phyloP scores from a whole-genome alignment of 2,329 filamentous ascomycete genomes.

The Paraphoma sp. region DNA sequence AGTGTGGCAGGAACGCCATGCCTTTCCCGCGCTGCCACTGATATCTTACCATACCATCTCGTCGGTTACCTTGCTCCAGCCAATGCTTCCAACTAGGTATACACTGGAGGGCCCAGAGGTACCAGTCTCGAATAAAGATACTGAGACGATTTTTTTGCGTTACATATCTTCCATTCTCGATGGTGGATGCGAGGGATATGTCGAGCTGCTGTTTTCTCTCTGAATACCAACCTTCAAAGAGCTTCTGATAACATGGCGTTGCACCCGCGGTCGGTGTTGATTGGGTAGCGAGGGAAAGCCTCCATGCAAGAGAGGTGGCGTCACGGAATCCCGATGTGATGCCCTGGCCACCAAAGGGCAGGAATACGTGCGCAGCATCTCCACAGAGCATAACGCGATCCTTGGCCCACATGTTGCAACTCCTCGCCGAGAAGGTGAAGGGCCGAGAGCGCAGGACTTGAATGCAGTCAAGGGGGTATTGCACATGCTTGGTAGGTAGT shows the following conservation, averaged over 20 bases:
- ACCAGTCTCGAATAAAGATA: neutral
- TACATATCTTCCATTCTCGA: neutral
- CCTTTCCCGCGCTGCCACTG: neutral
- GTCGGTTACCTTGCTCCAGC: neutral
- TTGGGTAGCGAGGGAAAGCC: neutral
- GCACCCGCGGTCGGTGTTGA: neutral
- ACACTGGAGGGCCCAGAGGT: neutral
- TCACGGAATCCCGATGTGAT: conserved; percentile 14
- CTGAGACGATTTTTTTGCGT: neutral
- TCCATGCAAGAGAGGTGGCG: conserved; percentile 3
- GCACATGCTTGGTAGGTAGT: neutral
- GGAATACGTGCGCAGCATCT: conserved; percentile 18
- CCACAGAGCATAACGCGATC: conserved; percentile 2
- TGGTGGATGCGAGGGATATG: neutral
- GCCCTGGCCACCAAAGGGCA: conserved; percentile 15
- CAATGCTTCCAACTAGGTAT: neutral
- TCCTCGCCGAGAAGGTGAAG: neutral
- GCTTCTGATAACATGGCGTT: neutral
- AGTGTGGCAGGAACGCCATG: neutral
- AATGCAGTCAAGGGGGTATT: conserved; percentile 3
- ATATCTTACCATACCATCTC: neutral
- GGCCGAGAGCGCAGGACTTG: conserved; percentile 1
- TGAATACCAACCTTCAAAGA: neutral
- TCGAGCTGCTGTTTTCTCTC: neutral
- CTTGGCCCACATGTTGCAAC: conserved; percentile 2